A percentile compares a stretch with the other conserved stretches of the same genome.
Conservation (phyloP, 179 eudicot genomes). For the Pouteria campechiana region DNA sequence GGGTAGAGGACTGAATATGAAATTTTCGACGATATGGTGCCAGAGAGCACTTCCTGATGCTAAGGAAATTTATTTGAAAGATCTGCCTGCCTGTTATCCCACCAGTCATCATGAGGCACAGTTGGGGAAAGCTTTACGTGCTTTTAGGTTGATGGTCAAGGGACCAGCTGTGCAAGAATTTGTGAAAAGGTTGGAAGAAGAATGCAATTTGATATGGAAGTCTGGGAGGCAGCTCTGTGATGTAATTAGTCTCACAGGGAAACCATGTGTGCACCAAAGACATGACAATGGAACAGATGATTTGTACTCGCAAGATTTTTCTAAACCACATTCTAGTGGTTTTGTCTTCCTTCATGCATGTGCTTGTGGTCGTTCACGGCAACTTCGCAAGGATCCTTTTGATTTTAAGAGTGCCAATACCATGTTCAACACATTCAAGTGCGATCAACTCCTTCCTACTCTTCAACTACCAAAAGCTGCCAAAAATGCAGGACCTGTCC, state of each 20-base stretch:
- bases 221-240: conserved; percentile 91
- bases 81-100: conserved; percentile 69
- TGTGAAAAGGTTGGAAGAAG: conserved; percentile 58
- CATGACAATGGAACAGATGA: conserved; percentile 37
- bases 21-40: conserved; percentile 76
- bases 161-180: conserved; percentile 65
- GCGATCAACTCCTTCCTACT: conserved; percentile 72
- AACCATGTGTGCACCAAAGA: conserved; percentile 75
- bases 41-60: conserved; percentile 72
- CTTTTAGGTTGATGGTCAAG: conserved; percentile 69
- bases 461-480: conserved; percentile 46
- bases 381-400: conserved; percentile 65
- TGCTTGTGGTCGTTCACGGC: conserved; percentile 87
- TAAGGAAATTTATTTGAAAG: conserved; percentile 63
- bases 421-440: conserved; percentile 44
- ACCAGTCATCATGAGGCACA: conserved; percentile 63
- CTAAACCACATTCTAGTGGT: conserved; percentile 65
- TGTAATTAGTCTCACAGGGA: conserved; percentile 88
- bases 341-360: conserved; percentile 93
- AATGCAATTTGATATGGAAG: conserved; percentile 68
- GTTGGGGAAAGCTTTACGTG: conserved; percentile 56
- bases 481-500: conserved; percentile 26
- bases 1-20: conserved; percentile 48
- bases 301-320: conserved; percentile 16
- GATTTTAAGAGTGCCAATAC: conserved; percentile 76